A percentile compares a stretch with the other conserved stretches of the same genome.
Evolutionary conservation across 2,329 filamentous ascomycete species (phyloP).

Genomic region (Penicillium sclerotiorum): DNA sequence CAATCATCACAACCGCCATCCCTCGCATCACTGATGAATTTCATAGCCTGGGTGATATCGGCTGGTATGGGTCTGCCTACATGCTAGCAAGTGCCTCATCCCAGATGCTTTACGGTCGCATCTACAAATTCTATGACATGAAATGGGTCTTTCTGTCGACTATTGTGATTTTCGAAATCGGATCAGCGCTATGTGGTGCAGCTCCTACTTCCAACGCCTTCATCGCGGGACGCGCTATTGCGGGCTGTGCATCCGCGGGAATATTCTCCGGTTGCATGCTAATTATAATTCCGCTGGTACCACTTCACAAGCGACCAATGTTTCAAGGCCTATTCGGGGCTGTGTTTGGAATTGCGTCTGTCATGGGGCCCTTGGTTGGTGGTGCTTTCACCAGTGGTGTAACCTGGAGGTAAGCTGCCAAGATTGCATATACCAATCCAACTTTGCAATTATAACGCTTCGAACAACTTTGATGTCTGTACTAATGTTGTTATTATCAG

Average conservation of each 20-base stretch:
- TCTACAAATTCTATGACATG: conserved; percentile 40
- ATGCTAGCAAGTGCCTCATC: conserved; percentile 35
- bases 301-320: conserved; percentile 28
- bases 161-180: conserved; percentile 37
- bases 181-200: conserved; percentile 35
- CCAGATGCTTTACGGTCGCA: conserved; percentile 39
- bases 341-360: conserved; percentile 30
- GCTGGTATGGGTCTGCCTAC: conserved; percentile 63
- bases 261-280: conserved; percentile 25
- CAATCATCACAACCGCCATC: conserved; percentile 38
- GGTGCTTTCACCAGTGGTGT: conserved; percentile 43
- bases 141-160: conserved; percentile 40
- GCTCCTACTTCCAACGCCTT: conserved; percentile 34
- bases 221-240: conserved; percentile 35
- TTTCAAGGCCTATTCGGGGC: conserved; percentile 20
- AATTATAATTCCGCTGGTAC: conserved; percentile 10
- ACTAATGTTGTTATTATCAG: not conserved
- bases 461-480: not conserved
- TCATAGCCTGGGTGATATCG: conserved; percentile 52
- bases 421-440: no score
- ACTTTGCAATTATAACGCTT: no score
- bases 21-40: conserved; percentile 27
- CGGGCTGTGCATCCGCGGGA: conserved; percentile 32
- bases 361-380: conserved; percentile 41
- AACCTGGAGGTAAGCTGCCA: conserved; percentile 23